phyloP scores from a whole-genome alignment of 345 rosid species.

The Moricandia arvensis region DNA sequence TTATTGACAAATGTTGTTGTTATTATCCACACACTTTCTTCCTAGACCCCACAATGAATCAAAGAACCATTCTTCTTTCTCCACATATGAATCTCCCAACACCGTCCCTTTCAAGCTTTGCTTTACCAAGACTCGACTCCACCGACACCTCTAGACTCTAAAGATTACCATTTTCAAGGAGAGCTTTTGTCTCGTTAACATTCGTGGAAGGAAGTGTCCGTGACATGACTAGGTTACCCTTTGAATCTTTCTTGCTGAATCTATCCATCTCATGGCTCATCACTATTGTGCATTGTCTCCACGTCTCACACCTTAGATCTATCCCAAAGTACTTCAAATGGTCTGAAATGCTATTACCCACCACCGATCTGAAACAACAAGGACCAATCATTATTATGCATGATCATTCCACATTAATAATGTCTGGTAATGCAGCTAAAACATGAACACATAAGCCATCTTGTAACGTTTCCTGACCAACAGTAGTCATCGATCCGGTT shows the following conservation, averaged over 20 bases:
- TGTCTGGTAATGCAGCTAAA: not conserved
- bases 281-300: conserved; percentile 72
- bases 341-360: conserved; percentile 70
- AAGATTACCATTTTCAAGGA: not conserved
- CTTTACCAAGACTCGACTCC: not conserved
- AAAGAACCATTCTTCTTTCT: not conserved
- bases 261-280: conserved; percentile 44
- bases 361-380: conserved; percentile 61
- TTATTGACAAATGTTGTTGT: conserved; percentile 1
- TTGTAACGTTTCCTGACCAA: conserved; percentile 1
- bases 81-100: conserved; percentile 2
- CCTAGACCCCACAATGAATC: not conserved
- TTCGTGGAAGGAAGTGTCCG: conserved; percentile 27
- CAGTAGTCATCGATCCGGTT: not conserved
- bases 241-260: conserved; percentile 51
- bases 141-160: not conserved
- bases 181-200: conserved; percentile 36
- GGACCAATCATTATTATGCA: not conserved
- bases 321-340: conserved; percentile 74
- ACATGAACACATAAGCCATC: not conserved
- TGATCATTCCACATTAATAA: not conserved
- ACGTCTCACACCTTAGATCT: conserved; percentile 49
- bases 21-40: conserved; percentile 5
- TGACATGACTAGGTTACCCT: conserved; percentile 68
- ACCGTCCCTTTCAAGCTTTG: not conserved